A percentile compares a stretch with the other conserved stretches of the same genome.
Evolutionary conservation across 768 basidiomycete species (phyloP).

Genomic region (Lentinula guzmanii): DNA sequence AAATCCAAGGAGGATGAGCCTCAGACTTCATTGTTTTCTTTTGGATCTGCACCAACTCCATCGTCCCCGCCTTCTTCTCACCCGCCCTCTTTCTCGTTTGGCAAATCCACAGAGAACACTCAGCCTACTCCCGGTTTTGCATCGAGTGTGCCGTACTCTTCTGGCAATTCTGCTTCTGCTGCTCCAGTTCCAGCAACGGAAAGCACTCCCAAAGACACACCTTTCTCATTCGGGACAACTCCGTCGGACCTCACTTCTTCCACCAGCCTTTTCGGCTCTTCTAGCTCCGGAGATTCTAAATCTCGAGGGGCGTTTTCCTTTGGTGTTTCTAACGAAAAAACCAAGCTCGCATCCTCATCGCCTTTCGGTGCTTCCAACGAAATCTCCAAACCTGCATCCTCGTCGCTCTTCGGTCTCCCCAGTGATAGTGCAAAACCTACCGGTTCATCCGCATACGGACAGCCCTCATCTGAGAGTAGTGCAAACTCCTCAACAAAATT

Average conservation of each 20-base stretch:
- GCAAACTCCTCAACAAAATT: not conserved
- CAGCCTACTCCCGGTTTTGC: not conserved
- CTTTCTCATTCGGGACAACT: not conserved
- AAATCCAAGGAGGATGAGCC: not conserved
- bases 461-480: not conserved
- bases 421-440: not conserved
- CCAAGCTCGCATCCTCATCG: not conserved
- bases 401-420: not conserved
- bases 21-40: slow-evolving; percentile 9
- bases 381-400: not conserved
- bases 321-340: not conserved
- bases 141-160: not conserved
- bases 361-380: not conserved
- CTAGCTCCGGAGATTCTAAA: not conserved
- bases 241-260: not conserved
- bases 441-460: not conserved
- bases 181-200: not conserved
- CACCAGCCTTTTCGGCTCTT: not conserved
- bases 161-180: not conserved
- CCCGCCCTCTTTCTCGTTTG: slow-evolving; percentile 22
- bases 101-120: slow-evolving; percentile 14
- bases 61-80: slow-evolving; percentile 11
- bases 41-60: slow-evolving; percentile 8
- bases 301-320: not conserved
- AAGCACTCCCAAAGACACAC: not conserved